Conservation (phyloP, 331 rosid species). For the Stylosanthes scabra region DNA sequence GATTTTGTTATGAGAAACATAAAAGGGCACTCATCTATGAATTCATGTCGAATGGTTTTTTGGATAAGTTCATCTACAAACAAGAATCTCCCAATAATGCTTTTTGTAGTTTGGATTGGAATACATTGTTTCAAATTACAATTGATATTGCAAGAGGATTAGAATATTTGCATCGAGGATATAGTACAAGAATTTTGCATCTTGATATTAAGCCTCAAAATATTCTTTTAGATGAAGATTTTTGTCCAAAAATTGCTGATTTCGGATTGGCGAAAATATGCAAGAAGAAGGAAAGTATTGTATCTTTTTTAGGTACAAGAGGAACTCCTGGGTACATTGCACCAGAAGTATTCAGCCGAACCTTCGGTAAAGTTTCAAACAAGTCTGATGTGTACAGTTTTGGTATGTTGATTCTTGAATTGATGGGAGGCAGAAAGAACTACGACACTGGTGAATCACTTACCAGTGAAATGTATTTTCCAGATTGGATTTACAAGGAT, state of each 20-base stretch:
- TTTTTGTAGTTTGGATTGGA: constrained; percentile 29
- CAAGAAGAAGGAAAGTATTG: constrained; percentile 35
- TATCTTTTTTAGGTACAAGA: constrained; percentile 29
- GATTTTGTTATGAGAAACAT: constrained; percentile 38
- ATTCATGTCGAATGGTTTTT: constrained; percentile 49
- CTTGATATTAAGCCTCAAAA: constrained; percentile 54
- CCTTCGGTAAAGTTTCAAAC: constrained; percentile 46
- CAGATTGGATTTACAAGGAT: constrained; percentile 42
- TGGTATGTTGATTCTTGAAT: constrained; percentile 49
- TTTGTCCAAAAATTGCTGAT: constrained; percentile 50
- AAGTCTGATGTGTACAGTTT: constrained; percentile 56
- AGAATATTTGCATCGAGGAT: constrained; percentile 54
- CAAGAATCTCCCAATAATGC: neutral
- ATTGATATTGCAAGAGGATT: constrained; percentile 52
- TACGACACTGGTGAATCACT: constrained; percentile 12
- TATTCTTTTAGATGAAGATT: constrained; percentile 43
- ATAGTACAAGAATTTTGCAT: constrained; percentile 45
- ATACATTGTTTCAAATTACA: constrained; percentile 26
- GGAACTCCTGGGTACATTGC: constrained; percentile 55
- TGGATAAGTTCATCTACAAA: constrained; percentile 39
- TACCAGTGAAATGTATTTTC: constrained; percentile 36
- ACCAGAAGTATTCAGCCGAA: constrained; percentile 41
- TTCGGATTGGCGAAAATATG: constrained; percentile 56
- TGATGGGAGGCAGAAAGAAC: constrained; percentile 51
- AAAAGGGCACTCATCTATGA: constrained; percentile 49